Percentiles rank a stretch among this genome's conserved stretches.
Conservation (phyloP, 805 yeast species). For the Huiozyma sinensis region DNA sequence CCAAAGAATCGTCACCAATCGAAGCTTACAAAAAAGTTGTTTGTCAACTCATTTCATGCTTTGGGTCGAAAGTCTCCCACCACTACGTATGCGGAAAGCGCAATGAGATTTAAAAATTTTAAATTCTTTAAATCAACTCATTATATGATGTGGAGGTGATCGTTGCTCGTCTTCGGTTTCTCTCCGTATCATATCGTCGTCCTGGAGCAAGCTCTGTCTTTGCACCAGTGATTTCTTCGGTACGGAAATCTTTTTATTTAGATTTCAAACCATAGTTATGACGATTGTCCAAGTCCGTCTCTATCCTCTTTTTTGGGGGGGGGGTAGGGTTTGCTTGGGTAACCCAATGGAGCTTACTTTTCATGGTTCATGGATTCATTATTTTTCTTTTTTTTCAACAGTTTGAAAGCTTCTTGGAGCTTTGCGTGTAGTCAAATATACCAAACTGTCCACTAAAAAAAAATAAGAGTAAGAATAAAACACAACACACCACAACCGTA, state of each 20-base stretch:
- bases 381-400: slow-evolving; percentile 29
- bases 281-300: slow-evolving; percentile 41
- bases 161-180: neutral
- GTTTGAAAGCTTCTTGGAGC: slow-evolving; percentile 23
- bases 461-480: neutral
- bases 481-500: too few relatives aligned
- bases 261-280: slow-evolving; percentile 64
- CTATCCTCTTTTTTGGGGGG: slow-evolving; percentile 10
- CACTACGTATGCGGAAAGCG: slow-evolving; percentile 54
- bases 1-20: slow-evolving; percentile 61
- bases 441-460: slow-evolving; percentile 34
- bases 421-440: slow-evolving; percentile 56
- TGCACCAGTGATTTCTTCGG: slow-evolving; percentile 32
- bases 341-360: slow-evolving; percentile 84
- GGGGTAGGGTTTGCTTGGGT: slow-evolving; percentile 7
- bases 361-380: slow-evolving; percentile 52
- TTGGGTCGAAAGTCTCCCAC: slow-evolving; percentile 87
- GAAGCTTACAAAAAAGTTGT: slow-evolving; percentile 52
- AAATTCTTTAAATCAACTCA: slow-evolving; percentile 30
- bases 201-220: neutral
- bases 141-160: slow-evolving; percentile 10
- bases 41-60: slow-evolving; percentile 30
- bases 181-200: slow-evolving; percentile 1
- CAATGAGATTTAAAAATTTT: slow-evolving; percentile 33
- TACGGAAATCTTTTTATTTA: slow-evolving; percentile 38